phyloP scores from a whole-genome alignment of 2,329 filamentous ascomycete species.

The Trichophyton equinum region DNA sequence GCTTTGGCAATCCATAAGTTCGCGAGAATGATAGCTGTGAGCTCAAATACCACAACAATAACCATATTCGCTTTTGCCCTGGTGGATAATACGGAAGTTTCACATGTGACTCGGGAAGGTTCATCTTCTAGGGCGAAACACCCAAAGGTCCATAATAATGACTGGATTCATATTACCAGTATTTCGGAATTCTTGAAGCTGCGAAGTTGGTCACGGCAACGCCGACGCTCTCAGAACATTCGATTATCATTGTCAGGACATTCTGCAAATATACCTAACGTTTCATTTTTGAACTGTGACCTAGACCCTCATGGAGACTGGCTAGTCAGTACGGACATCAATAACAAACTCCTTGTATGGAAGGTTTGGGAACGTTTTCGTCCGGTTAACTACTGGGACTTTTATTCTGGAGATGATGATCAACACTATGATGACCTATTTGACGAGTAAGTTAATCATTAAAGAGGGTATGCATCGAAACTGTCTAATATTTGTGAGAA shows the following conservation, averaged over 20 bases:
- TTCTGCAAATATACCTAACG: conserved; percentile 43
- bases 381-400: conserved; percentile 15
- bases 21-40: conserved; percentile 76
- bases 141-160: conserved; percentile 7
- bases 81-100: conserved; percentile 22
- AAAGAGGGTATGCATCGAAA: conserved; percentile 14
- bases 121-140: conserved; percentile 12
- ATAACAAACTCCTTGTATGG: conserved; percentile 39
- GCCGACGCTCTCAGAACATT: conserved; percentile 31
- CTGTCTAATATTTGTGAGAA: conserved; percentile 9
- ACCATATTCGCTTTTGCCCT: conserved; percentile 50
- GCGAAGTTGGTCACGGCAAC: conserved; percentile 18
- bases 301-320: conserved; percentile 43
- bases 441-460: conserved; percentile 8
- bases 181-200: conserved; percentile 18
- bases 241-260: conserved; percentile 33
- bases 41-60: conserved; percentile 56
- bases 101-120: conserved; percentile 14
- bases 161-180: conserved; percentile 24
- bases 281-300: conserved; percentile 47
- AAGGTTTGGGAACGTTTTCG: conserved; percentile 31
- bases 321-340: conserved; percentile 47
- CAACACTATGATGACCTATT: background rate
- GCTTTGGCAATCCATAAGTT: conserved; percentile 69
- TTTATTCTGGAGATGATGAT: conserved; percentile 4